phyloP scores from a whole-genome alignment of 495 filamentous ascomycete species.

The Bombardia bombarda region DNA sequence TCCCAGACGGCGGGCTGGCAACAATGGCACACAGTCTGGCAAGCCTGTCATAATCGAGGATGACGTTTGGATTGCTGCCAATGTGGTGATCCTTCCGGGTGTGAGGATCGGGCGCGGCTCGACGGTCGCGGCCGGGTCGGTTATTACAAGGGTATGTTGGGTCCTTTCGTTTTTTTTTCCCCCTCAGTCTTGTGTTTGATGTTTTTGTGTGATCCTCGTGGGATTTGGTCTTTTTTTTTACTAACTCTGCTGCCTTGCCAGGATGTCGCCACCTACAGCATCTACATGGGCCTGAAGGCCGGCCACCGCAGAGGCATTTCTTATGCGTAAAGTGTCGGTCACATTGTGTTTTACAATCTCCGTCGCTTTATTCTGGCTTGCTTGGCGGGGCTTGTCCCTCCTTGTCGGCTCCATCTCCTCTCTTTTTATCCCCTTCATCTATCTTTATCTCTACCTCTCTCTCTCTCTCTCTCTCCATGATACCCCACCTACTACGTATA shows the following conservation, averaged over 20 bases:
- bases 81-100: conserved; percentile 74
- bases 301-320: conserved; percentile 21
- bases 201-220: not conserved
- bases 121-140: conserved; percentile 75
- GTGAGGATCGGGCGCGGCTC: conserved; percentile 72
- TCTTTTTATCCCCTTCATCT: no score
- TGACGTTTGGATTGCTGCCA: conserved; percentile 67
- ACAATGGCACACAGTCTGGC: conserved; percentile 62
- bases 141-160: conserved; percentile 80
- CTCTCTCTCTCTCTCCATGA: no score
- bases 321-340: conserved; percentile 7
- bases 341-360: no score
- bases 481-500: no score
- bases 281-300: conserved; percentile 24
- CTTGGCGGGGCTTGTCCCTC: no score
- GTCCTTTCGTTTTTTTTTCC: not conserved
- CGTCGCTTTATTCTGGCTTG: no score
- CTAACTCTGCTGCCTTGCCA: conserved; percentile 1
- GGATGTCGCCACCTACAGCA: conserved; percentile 25
- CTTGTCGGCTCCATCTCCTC: no score
- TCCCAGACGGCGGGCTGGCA: conserved; percentile 66
- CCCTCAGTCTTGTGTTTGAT: not conserved
- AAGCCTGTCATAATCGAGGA: conserved; percentile 74
- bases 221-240: not conserved
- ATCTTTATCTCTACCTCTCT: no score